Conservation (phyloP, 108 stramenopile species). For the Cyclotella choctawhatcheeana region DNA sequence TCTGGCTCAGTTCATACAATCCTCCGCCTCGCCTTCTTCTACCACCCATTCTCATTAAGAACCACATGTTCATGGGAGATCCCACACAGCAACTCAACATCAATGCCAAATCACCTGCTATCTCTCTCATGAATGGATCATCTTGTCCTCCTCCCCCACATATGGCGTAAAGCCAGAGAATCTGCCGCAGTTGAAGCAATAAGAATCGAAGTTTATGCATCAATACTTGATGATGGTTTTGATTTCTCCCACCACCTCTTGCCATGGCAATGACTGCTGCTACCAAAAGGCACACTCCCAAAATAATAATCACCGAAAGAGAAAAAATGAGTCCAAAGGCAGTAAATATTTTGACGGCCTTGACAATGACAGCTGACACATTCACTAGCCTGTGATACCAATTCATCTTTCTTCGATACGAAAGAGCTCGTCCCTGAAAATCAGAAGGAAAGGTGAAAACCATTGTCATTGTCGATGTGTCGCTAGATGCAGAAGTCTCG, state of each 20-base stretch:
- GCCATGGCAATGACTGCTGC: slow-evolving; percentile 81
- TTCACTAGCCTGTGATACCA: slow-evolving; percentile 32
- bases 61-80: slow-evolving; percentile 66
- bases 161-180: slow-evolving; percentile 85
- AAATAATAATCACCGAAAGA: slow-evolving; percentile 68
- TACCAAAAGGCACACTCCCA: slow-evolving; percentile 63
- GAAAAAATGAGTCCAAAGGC: slow-evolving; percentile 86
- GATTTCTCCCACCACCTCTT: slow-evolving; percentile 56
- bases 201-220: slow-evolving; percentile 61
- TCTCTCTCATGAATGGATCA: slow-evolving; percentile 81
- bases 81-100: slow-evolving; percentile 71
- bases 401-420: slow-evolving; percentile 46
- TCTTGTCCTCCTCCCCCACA: slow-evolving; percentile 65
- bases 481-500: no score
- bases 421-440: slow-evolving; percentile 62
- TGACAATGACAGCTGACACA: slow-evolving; percentile 33
- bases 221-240: slow-evolving; percentile 31
- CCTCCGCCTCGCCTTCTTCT: slow-evolving; percentile 45
- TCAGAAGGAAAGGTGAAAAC: slow-evolving; percentile 83
- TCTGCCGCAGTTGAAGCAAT: slow-evolving; percentile 69
- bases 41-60: slow-evolving; percentile 67
- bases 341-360: slow-evolving; percentile 65
- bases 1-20: slow-evolving; percentile 35
- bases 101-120: slow-evolving; percentile 76
- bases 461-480: slow-evolving; percentile 53